Evolutionary conservation across 1,284 basidiomycete genomes (phyloP), one percentile per base, ranked within the genome.

Genomic region (Microbotryomycetes sp.): DNA sequence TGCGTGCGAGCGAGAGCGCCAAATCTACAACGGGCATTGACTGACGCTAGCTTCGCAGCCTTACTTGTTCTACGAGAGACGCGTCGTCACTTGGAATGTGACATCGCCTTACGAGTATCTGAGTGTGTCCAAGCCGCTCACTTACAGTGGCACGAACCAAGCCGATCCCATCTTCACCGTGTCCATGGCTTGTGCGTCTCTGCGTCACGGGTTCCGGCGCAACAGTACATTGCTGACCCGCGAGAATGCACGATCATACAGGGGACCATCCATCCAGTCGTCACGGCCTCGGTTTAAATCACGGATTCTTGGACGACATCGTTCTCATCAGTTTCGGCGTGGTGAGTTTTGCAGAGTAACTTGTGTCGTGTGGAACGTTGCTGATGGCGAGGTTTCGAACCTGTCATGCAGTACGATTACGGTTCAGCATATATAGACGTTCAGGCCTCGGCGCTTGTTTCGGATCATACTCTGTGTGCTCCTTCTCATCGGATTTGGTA

Each of bases 141-240:
- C 54, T 3, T 66, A 64, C 59, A 49, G 42, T 15, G 65, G 65
- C 1, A 66, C 65, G 42, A 65, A 66, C 52, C 65, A 66, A 29
- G 65, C 62, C 47, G 65, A 66, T 49, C 65, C 65, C 5, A 66
- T 66, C 48, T 65, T 66, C 42, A 66, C 65, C 23, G 59, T 61
- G 28, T 58, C 59, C 26, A 62, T 65, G 45, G 47, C 64, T 29
- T 65, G 64, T 62, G 23, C n/a, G 57, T 59, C 25, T 12, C 14
- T 16, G 15, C 36, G 16, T 36, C 6, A 9, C 9, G 9, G 22
- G 12, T 50, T 42, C 36, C 19, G 36, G 36, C 9, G 9, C 36
- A 42, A 42, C 9, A 16, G 16, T 12, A 50, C 49, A 50, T 23
- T 50, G 9, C 36, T 42, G 36, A 12, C 36, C 36, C n/a, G n/a